These are phyloP conservation scores for Dispira parvispora DNA, from an alignment of 192 early-diverging fungal species.

Conservation along the genomic window DNA sequence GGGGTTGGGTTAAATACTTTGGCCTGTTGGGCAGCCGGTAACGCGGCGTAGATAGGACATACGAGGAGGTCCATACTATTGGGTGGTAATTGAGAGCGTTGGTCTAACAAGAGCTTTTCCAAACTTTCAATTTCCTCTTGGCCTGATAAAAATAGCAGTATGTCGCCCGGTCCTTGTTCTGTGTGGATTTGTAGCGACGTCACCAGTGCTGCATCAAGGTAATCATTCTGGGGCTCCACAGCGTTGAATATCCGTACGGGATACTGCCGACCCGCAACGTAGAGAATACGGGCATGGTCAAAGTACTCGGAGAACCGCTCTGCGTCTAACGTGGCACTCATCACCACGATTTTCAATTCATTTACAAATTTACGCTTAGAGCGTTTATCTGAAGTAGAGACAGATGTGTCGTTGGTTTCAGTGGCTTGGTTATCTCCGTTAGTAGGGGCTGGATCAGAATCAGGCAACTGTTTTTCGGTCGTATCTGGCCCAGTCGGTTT, in stretches of 20 bases:
- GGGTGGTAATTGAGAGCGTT: conserved; percentile 32
- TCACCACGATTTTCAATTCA: conserved; percentile 82
- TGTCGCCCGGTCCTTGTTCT: conserved; percentile 69
- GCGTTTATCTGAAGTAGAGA: not conserved
- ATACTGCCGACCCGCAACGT: conserved; percentile 80
- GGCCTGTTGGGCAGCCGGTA: conserved; percentile 76
- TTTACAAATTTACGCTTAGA: conserved; percentile 8
- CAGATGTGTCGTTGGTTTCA: not conserved
- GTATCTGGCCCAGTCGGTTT: not conserved
- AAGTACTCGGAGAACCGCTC: conserved; percentile 85
- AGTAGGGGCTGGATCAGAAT: not conserved
- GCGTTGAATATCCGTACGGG: conserved; percentile 74
- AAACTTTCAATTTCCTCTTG: conserved; percentile 83
- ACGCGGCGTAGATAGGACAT: conserved; percentile 85
- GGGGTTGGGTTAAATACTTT: conserved; percentile 82
- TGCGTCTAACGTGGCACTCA: conserved; percentile 93
- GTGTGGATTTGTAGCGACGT: conserved; percentile 80
- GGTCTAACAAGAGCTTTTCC: conserved; percentile 26
- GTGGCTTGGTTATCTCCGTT: not conserved
- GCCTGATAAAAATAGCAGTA: conserved; percentile 85
- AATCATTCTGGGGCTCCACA: conserved; percentile 67
- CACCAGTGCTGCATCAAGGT: conserved; percentile 76
- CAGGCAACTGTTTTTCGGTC: not conserved
- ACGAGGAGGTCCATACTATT: conserved; percentile 40
- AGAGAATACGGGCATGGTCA: conserved; percentile 61